Conservation (phyloP, 306 rosid genomes). For the Quercus parvula region DNA sequence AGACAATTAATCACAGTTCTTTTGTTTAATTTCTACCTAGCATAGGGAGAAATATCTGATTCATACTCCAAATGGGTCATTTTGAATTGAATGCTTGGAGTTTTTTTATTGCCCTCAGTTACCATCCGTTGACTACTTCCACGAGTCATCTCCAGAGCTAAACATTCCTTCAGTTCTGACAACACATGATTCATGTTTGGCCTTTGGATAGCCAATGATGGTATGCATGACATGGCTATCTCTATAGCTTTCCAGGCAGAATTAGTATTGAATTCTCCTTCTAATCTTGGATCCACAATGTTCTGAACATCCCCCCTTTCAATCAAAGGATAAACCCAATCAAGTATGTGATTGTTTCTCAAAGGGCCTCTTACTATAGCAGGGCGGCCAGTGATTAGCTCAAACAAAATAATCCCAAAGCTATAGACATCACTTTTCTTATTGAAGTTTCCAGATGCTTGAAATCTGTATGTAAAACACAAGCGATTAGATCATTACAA, state of each 20-base stretch:
- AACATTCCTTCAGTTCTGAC: conserved; percentile 18
- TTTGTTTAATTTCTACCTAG: background rate
- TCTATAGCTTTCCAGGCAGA: conserved; percentile 30
- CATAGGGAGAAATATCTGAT: background rate
- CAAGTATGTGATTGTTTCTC: background rate
- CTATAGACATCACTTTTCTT: conserved; percentile 15
- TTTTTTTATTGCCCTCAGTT: background rate
- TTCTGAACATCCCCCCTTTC: conserved; percentile 8
- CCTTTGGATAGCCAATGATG: conserved; percentile 8
- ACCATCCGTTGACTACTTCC: background rate
- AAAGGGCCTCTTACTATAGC: background rate
- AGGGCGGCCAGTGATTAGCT: conserved; percentile 4
- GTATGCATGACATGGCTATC: conserved; percentile 10
- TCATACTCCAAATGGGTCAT: background rate
- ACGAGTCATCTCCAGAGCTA: conserved; percentile 10
- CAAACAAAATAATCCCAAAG: background rate
- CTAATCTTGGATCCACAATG: conserved; percentile 13
- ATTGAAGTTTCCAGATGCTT: background rate
- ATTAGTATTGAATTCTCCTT: conserved; percentile 7
- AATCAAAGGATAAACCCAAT: background rate
- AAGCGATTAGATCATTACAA: background rate
- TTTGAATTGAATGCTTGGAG: too few relatives aligned
- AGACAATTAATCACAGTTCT: background rate
- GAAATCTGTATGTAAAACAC: background rate
- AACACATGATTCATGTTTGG: conserved; percentile 28